phyloP scores from a whole-genome alignment of 2,329 filamentous ascomycete genomes.

The Xylaria sp. region DNA sequence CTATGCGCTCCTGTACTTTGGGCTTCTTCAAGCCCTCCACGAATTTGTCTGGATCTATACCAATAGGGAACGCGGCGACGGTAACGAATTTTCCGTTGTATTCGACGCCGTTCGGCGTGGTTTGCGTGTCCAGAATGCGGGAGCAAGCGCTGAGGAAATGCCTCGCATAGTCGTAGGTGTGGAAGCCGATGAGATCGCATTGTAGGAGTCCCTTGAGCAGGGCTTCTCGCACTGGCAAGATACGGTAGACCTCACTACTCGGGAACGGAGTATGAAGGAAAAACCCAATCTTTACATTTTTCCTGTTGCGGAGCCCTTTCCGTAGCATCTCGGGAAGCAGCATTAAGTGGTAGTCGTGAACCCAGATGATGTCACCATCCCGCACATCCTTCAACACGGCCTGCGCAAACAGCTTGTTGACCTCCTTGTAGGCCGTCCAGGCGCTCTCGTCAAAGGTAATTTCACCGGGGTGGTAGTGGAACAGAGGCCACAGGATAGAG shows the following conservation, averaged over 20 bases:
- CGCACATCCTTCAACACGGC: constrained; percentile 86
- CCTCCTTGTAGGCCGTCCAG: constrained; percentile 92
- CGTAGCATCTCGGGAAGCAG: constrained; percentile 94
- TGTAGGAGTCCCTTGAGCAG: constrained; percentile 88
- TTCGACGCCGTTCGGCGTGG: constrained; percentile 92
- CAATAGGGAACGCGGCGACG: constrained; percentile 95
- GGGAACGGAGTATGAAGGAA: constrained; percentile 98
- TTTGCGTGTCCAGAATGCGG: constrained; percentile 84
- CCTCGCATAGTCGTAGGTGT: constrained; percentile 98
- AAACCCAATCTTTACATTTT: constrained; percentile 97
- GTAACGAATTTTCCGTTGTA: constrained; percentile 89
- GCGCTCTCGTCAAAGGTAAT: constrained; percentile 97
- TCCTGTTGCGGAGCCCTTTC: constrained; percentile 81
- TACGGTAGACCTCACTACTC: constrained; percentile 95
- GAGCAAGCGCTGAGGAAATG: constrained; percentile 97
- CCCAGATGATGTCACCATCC: constrained; percentile 96
- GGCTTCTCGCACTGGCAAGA: constrained; percentile 90
- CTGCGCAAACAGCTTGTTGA: constrained; percentile 92
- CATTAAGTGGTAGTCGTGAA: constrained; percentile 99
- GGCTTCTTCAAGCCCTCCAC: constrained; percentile 86
- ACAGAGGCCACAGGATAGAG: constrained; percentile 97
- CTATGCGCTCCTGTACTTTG: constrained; percentile 88
- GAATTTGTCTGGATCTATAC: constrained; percentile 97
- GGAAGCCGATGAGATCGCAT: constrained; percentile 96
- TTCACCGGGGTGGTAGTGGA: constrained; percentile 98